Percentiles rank a stretch among this genome's conserved stretches.
phyloP scores from a whole-genome alignment of 768 basidiomycete genomes.

The Punctularia strigosozonata region DNA sequence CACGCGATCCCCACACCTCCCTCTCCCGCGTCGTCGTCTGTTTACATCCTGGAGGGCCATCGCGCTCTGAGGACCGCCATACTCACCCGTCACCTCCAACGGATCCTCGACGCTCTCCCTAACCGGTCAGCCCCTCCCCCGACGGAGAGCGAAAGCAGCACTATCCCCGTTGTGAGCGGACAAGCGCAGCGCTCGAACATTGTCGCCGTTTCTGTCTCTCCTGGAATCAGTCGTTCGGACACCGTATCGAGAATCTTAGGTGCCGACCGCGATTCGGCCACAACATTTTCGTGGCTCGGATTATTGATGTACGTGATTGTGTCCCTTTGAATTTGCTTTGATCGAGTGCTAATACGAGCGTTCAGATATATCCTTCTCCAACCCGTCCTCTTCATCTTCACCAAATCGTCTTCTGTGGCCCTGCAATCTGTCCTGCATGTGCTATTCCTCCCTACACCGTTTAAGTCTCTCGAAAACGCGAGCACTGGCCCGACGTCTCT shows the following conservation, averaged over 20 bases:
- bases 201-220: constrained; percentile 59
- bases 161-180: constrained; percentile 25
- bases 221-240: constrained; percentile 64
- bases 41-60: constrained; percentile 50
- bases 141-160: constrained; percentile 17
- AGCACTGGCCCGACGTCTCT: constrained; percentile 6
- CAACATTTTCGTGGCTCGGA: constrained; percentile 29
- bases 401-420: constrained; percentile 52
- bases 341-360: background rate
- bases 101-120: constrained; percentile 74
- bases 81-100: constrained; percentile 71
- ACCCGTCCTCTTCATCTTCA: constrained; percentile 55
- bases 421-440: constrained; percentile 75
- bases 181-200: constrained; percentile 59
- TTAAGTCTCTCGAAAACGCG: constrained; percentile 37
- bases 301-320: constrained; percentile 33
- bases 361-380: constrained; percentile 54
- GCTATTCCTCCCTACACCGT: constrained; percentile 72
- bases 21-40: constrained; percentile 6
- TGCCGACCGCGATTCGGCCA: constrained; percentile 27
- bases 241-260: constrained; percentile 47
- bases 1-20: too few species aligned
- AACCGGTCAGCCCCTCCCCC: constrained; percentile 40
- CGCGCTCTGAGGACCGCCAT: constrained; percentile 52
- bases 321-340: background rate